Percentiles rank a stretch among this genome's conserved stretches.
These are phyloP conservation scores for Ceriops zippeliana DNA, from an alignment of 345 rosid species.

Conservation along the genomic window DNA sequence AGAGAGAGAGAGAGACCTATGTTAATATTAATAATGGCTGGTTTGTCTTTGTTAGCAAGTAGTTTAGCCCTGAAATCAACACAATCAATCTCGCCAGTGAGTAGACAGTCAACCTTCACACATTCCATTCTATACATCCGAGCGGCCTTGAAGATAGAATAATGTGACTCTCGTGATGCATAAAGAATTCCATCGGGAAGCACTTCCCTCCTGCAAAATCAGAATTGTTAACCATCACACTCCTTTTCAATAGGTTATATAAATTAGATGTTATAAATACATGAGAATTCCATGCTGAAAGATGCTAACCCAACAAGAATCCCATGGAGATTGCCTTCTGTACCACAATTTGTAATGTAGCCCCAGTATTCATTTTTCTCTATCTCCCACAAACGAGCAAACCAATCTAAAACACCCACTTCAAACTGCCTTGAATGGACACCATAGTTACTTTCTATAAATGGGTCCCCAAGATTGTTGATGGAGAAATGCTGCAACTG, in stretches of 20 bases:
- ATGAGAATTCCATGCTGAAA: background rate
- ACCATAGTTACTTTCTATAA: slow-evolving; percentile 96
- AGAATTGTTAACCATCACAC: background rate
- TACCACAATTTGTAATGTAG: slow-evolving; percentile 94
- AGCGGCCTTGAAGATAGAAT: slow-evolving; percentile 93
- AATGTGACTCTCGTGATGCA: slow-evolving; percentile 83
- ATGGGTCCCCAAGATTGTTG: slow-evolving; percentile 96
- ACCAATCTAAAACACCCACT: slow-evolving; percentile 99
- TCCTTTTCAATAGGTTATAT: background rate
- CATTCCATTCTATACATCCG: slow-evolving; percentile 96
- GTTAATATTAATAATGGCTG: slow-evolving; percentile 86
- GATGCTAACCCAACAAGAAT: slow-evolving; percentile 77
- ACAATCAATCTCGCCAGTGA: slow-evolving; percentile 91
- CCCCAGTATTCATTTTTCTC: slow-evolving; percentile 97
- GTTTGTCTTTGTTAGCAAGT: slow-evolving; percentile 79
- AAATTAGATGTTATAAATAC: background rate
- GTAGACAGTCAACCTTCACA: slow-evolving; percentile 60
- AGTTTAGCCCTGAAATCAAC: slow-evolving; percentile 58
- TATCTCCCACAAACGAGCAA: slow-evolving; percentile 98
- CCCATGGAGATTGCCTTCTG: slow-evolving; percentile 99
- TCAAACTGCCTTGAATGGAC: slow-evolving; percentile 97
- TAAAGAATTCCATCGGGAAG: slow-evolving; percentile 88
- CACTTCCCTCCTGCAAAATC: slow-evolving; percentile 66
- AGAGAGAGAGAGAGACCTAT: slow-evolving; percentile 48
- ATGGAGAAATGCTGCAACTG: slow-evolving; percentile 97